Evolutionary conservation across 352 stramenopile species (phyloP), one percentile per base, ranked within the genome.

Genomic region (Phytophthora quininea): DNA sequence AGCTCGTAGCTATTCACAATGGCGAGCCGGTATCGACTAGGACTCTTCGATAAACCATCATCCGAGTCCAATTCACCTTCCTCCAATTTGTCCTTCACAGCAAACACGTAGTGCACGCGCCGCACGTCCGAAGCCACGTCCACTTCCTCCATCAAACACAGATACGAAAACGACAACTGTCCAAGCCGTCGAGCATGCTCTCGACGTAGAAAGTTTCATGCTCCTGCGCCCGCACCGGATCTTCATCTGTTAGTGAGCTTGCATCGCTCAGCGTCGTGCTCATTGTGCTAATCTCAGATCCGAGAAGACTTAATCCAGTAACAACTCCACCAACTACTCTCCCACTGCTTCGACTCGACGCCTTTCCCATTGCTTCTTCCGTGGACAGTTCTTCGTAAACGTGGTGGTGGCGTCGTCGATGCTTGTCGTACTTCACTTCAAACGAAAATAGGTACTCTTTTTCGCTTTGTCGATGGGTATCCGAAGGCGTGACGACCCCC

Each of bases 381-480:
- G 45, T 38, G 30, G 43, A 63, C 64, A 60, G 54, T 7, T 45
- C 35, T 30, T 70, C 58, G 6, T 54, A 49, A 29, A 48, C 48
- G 31, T 55, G 53, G n/a, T 48, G 35, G 15, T 65, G 29, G 27
- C 59, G 49, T 11, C 47, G 45, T 51, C 55, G 43, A 43, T 61
- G 58, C 30, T 73, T 65, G 35, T 89, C 71, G 38, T 83, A 89
- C 27, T 82, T 56, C 12, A 96, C 77, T 56, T 93, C 82, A 54
- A 96, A 96, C 35, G 82, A 89, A 56, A 94, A 96, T 27, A 96
- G 46, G 62, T 96, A 96, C 45, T 83, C 61, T 54, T 96, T 96
- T 24, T 86, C 62, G 0, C 14, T 30, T 35, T 94, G 84, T 4
- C 77, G 51, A 63, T 94, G 86, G 19, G 55, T 76, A 10, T 77